phyloP scores from a whole-genome alignment of 2,329 filamentous ascomycete genomes.

The Hansfordia pulvinata region DNA sequence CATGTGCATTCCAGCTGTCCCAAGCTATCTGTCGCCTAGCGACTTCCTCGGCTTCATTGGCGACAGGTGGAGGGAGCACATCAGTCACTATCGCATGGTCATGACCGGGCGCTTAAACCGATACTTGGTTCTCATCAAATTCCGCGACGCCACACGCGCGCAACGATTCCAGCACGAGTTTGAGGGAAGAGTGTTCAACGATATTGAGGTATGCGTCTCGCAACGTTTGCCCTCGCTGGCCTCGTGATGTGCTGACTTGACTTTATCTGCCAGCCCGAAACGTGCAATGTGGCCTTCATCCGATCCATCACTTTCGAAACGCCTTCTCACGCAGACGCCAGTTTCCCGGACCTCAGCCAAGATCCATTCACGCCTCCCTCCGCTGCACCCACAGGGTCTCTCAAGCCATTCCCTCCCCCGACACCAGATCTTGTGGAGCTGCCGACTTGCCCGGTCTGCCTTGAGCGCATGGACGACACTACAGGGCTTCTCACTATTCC shows the following conservation, averaged over 20 bases:
- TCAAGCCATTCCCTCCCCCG: slow-evolving; percentile 48
- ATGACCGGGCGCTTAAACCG: slow-evolving; percentile 79
- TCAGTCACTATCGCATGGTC: slow-evolving; percentile 91
- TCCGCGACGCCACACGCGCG: slow-evolving; percentile 61
- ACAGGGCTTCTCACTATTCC: slow-evolving; percentile 90
- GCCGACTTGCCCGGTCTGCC: slow-evolving; percentile 88
- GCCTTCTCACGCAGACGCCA: slow-evolving; percentile 30
- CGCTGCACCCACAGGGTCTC: slow-evolving; percentile 21
- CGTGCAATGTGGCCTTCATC: slow-evolving; percentile 89
- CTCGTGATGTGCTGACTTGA: slow-evolving; percentile 7
- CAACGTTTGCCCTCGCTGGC: slow-evolving; percentile 6
- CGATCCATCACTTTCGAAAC: slow-evolving; percentile 79
- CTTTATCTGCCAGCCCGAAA: slow-evolving; percentile 55
- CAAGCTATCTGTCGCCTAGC: slow-evolving; percentile 80
- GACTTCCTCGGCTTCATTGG: slow-evolving; percentile 89
- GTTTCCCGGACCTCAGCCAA: slow-evolving; percentile 46
- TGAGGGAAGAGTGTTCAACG: slow-evolving; percentile 88
- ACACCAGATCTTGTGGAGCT: slow-evolving; percentile 82
- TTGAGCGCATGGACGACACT: slow-evolving; percentile 97
- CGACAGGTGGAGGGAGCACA: slow-evolving; percentile 69
- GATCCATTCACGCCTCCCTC: slow-evolving; percentile 48
- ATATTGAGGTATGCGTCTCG: slow-evolving; percentile 56
- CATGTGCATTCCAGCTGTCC: slow-evolving; percentile 85
- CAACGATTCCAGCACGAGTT: slow-evolving; percentile 72
- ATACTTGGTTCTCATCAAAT: slow-evolving; percentile 94